Percentiles rank a stretch among this genome's conserved stretches.
phyloP scores from a whole-genome alignment of 2,329 filamentous ascomycete genomes.

The Fusarium sp. region DNA sequence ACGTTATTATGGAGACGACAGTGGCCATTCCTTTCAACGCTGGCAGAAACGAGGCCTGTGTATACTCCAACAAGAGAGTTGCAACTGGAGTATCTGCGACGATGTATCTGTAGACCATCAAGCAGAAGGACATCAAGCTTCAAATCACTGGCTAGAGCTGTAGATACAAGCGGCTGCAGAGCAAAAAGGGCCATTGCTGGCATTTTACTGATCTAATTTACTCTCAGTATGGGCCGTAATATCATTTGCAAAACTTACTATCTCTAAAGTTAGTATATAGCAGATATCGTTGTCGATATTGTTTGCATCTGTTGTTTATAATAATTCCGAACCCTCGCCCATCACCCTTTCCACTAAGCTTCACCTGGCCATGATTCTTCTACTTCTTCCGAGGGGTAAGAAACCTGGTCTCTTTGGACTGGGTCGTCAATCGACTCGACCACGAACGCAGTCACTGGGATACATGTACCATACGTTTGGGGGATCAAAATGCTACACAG shows the following conservation, averaged over 20 bases:
- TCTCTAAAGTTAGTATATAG: neutral
- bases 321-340: neutral
- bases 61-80: neutral
- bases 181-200: neutral
- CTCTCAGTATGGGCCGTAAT: neutral
- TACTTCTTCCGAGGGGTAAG: too few species aligned
- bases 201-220: neutral
- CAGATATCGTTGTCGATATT: neutral
- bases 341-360: too few species aligned
- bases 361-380: too few species aligned
- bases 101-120: neutral
- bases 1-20: neutral
- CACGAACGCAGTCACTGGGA: too few species aligned
- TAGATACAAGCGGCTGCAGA: neutral
- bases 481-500: too few species aligned
- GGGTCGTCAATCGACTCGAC: too few species aligned
- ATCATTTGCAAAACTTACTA: neutral
- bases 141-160: neutral
- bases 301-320: neutral
- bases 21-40: neutral
- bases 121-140: neutral
- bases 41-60: neutral
- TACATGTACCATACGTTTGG: too few species aligned
- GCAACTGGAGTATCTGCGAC: neutral
- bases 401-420: too few species aligned